These are phyloP conservation scores for Venturia nashicola DNA, from an alignment of 2,329 filamentous ascomycete genomes.

Conservation along the genomic window DNA sequence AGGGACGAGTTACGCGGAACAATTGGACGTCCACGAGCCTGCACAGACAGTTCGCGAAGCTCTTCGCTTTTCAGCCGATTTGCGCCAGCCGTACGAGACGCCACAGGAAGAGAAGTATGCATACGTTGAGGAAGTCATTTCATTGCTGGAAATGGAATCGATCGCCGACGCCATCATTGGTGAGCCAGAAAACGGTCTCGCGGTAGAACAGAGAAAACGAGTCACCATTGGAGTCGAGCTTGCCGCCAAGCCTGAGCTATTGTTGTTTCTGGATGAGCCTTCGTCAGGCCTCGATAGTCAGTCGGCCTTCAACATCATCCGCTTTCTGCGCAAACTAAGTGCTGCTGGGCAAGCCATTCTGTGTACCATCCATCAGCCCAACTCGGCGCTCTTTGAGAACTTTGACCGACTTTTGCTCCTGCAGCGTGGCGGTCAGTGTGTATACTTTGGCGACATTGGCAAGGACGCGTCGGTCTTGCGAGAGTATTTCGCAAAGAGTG, in stretches of 20 bases:
- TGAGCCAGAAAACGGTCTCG: constrained; percentile 45
- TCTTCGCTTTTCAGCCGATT: constrained; percentile 51
- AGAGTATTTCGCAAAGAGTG: constrained; percentile 37
- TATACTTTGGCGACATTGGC: constrained; percentile 80
- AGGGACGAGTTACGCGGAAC: constrained; percentile 53
- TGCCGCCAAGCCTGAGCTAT: constrained; percentile 54
- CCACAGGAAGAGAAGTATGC: constrained; percentile 49
- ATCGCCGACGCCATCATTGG: constrained; percentile 56
- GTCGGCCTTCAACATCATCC: constrained; percentile 64
- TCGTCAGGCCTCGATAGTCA: constrained; percentile 64
- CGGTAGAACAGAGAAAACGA: constrained; percentile 55
- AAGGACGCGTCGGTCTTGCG: constrained; percentile 61
- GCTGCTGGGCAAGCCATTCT: constrained; percentile 77
- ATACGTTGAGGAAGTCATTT: constrained; percentile 54
- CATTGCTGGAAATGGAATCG: constrained; percentile 52
- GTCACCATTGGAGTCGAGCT: constrained; percentile 52
- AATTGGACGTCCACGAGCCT: constrained; percentile 51
- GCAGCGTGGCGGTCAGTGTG: constrained; percentile 64
- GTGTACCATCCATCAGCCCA: constrained; percentile 86
- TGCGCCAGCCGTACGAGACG: constrained; percentile 48
- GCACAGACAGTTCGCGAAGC: constrained; percentile 54
- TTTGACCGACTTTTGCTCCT: constrained; percentile 75
- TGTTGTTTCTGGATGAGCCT: constrained; percentile 70
- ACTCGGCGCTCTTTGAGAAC: constrained; percentile 73
- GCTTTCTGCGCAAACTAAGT: constrained; percentile 65